Percentiles rank a stretch among this genome's conserved stretches.
Conservation (phyloP, 2,329 filamentous ascomycete species). For the Penicillium sp. region DNA sequence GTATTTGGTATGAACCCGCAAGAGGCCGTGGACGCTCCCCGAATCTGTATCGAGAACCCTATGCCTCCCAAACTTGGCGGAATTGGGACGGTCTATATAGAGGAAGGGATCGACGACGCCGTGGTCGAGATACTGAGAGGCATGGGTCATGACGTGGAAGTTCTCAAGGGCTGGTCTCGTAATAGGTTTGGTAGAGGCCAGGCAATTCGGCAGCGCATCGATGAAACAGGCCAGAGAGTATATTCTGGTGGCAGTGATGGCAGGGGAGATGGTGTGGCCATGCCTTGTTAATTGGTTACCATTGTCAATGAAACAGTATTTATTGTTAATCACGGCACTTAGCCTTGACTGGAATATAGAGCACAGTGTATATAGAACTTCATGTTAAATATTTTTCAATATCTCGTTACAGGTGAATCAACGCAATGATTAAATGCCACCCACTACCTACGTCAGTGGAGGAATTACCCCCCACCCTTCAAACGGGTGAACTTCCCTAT, state of each 20-base stretch:
- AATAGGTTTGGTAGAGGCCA: not conserved
- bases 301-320: no score
- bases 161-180: not conserved
- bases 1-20: constrained; percentile 79
- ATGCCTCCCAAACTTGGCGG: not conserved
- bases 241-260: not conserved
- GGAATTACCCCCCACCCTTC: no score
- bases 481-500: no score
- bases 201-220: not conserved
- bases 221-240: not conserved
- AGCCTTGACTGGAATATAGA: no score
- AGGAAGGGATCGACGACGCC: not conserved
- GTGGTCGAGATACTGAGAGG: not conserved
- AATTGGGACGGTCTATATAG: not conserved
- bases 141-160: not conserved
- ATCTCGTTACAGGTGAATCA: no score
- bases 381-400: no score
- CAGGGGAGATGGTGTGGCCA: not conserved
- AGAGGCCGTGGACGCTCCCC: constrained; percentile 80
- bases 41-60: constrained; percentile 69
- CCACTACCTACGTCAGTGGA: no score
- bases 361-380: no score
- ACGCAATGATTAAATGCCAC: no score
- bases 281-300: not conserved
- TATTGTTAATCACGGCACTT: no score